Conservation (phyloP, 768 basidiomycete species). For the Termitomyces heimii region DNA sequence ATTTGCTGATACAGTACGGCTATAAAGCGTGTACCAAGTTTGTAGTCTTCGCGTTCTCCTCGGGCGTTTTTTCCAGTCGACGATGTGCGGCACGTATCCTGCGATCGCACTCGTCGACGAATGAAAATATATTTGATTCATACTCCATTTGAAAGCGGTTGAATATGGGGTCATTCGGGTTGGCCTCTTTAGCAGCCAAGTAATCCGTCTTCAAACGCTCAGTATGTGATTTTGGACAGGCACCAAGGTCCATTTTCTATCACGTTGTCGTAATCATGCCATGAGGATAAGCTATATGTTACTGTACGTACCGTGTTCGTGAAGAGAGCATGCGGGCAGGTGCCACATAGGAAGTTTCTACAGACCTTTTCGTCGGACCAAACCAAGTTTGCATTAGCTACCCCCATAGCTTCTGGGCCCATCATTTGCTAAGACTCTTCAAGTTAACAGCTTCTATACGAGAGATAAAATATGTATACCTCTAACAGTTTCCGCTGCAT, state of each 20-base stretch:
- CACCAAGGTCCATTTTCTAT: conserved; percentile 99
- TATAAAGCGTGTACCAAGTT: conserved; percentile 61
- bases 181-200: conserved; percentile 68
- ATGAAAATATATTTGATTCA: conserved; percentile 89
- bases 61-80: conserved; percentile 97
- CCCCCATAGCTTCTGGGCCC: conserved; percentile 99
- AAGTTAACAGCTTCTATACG: conserved; percentile 39
- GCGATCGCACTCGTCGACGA: conserved; percentile 98
- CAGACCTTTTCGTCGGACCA: conserved; percentile 98
- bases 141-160: conserved; percentile 91
- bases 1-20: background rate
- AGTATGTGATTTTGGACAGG: conserved; percentile 95
- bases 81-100: conserved; percentile 91
- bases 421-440: conserved; percentile 85
- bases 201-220: conserved; percentile 92
- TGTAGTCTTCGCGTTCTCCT: conserved; percentile 99
- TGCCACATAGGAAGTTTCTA: conserved; percentile 95
- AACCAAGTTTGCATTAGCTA: conserved; percentile 84
- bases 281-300: background rate
- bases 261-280: background rate
- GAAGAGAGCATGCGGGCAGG: conserved; percentile 96
- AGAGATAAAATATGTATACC: conserved; percentile 20
- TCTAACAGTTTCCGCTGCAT: conserved; percentile 91
- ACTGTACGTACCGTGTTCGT: conserved; percentile 82
- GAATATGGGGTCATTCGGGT: conserved; percentile 77